These are phyloP conservation scores for Sungouiella blattae DNA, from an alignment of 805 yeast species.

Conservation along the genomic window DNA sequence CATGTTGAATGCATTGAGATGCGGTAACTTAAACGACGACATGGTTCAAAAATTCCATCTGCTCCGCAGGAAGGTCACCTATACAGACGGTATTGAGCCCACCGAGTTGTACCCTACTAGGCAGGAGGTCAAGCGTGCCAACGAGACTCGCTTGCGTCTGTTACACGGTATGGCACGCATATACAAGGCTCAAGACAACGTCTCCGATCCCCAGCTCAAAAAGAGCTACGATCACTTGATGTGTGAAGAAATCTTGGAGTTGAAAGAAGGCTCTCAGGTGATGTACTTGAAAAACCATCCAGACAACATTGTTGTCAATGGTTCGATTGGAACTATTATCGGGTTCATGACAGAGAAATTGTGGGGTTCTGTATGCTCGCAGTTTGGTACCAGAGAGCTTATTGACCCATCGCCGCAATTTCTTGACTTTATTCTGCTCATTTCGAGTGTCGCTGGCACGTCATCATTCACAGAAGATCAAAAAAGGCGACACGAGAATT, in stretches of 20 bases:
- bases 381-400: slow-evolving; percentile 11
- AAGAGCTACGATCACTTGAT: slow-evolving; percentile 56
- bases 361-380: slow-evolving; percentile 7
- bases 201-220: slow-evolving; percentile 38
- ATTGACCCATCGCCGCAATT: slow-evolving; percentile 9
- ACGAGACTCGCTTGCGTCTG: slow-evolving; percentile 43
- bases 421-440: slow-evolving; percentile 7
- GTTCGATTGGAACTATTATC: slow-evolving; percentile 68
- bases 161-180: slow-evolving; percentile 43
- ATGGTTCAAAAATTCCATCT: slow-evolving; percentile 49
- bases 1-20: slow-evolving; percentile 73
- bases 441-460: slow-evolving; percentile 8
- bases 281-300: slow-evolving; percentile 72
- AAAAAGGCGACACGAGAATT: slow-evolving; percentile 2
- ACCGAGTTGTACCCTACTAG: slow-evolving; percentile 75
- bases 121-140: slow-evolving; percentile 67
- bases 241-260: slow-evolving; percentile 60
- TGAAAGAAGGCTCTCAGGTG: slow-evolving; percentile 75
- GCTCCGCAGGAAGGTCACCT: slow-evolving; percentile 48
- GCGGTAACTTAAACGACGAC: slow-evolving; percentile 51
- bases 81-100: slow-evolving; percentile 60
- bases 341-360: slow-evolving; percentile 38
- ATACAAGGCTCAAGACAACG: slow-evolving; percentile 56
- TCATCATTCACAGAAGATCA: slow-evolving; percentile 5
- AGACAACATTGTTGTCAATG: slow-evolving; percentile 71